Conservation (phyloP, 2,329 filamentous ascomycete genomes). For the Botryotinia convoluta region DNA sequence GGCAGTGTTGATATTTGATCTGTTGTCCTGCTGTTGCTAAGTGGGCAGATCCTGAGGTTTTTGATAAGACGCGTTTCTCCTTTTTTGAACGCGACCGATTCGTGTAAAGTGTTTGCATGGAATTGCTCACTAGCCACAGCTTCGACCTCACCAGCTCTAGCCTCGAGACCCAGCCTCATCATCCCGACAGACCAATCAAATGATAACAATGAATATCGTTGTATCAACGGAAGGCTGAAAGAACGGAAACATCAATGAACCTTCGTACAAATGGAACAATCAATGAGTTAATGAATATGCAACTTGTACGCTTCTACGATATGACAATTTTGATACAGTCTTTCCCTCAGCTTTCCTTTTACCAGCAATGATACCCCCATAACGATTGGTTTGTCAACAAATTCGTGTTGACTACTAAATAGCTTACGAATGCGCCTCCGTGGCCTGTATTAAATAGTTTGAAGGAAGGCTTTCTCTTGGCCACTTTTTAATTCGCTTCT, state of each 20-base stretch:
- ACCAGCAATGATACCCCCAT: slow-evolving; percentile 38
- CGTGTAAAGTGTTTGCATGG: slow-evolving; percentile 25
- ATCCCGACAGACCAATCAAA: neutral
- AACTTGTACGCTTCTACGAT: neutral
- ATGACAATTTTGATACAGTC: neutral
- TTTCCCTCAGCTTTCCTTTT: slow-evolving; percentile 5
- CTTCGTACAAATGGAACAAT: neutral
- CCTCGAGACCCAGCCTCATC: slow-evolving; percentile 15
- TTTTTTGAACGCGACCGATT: slow-evolving; percentile 21
- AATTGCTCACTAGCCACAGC: neutral
- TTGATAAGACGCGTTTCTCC: slow-evolving; percentile 19
- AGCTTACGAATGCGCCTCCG: slow-evolving; percentile 27
- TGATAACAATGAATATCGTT: neutral
- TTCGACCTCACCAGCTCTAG: neutral
- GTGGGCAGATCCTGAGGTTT: slow-evolving; percentile 11
- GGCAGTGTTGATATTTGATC: neutral
- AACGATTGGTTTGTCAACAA: slow-evolving; percentile 31
- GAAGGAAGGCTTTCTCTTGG: neutral
- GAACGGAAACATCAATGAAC: slow-evolving; percentile 11
- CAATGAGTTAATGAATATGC: slow-evolving; percentile 13
- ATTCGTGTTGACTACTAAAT: slow-evolving; percentile 18
- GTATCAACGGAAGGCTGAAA: slow-evolving; percentile 20
- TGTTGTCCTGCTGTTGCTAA: slow-evolving; percentile 18
- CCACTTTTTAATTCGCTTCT: neutral
- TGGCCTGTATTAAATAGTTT: slow-evolving; percentile 24